Base-by-base conservation (phyloP, 768 basidiomycete genomes). In the Cystobasidium onofrii region DNA sequence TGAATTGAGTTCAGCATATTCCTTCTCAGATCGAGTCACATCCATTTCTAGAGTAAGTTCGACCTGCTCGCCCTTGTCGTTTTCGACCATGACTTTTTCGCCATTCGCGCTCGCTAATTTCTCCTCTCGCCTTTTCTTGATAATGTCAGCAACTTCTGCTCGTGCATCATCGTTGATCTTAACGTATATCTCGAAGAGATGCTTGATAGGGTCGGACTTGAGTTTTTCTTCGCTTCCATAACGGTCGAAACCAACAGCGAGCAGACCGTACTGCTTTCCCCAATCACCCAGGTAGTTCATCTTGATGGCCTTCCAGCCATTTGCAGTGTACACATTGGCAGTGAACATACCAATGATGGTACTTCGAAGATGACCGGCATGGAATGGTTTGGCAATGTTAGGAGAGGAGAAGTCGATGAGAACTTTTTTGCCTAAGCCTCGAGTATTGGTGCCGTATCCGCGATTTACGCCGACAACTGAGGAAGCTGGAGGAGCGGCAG, bases 331-430 rank as follows among this genome's bases (percentile, higher is more conserved):
- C 50, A 97, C 78, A 82, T 97, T 97, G 12, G 86, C 84, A 73
- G 97, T 82, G 84, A 96, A 96, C 0, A 91, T 89, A n/a, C 95
- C 95, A 79, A 98, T 95, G 81, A 99, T 99, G n/a, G 95, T 99
- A 67, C 91, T 93, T 44, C 95, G 86, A 74, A 98, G 83, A 82
- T 98, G 95, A 17, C 95, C 96, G 65, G 96, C 93, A 78, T 99
- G 95, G 87, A 98, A 98, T 3, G 89, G 89, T 81, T 99, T 99
- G 23, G 95, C 95, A 77, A 98, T 97, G 80, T 99, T 98, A 18
- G 94, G 94, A 1, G 90, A 91, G 0, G 92, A 96, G 82, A 91
- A 98, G 81, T 98, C 95, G 78, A 95, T 85, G 77, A 95, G 81
- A 75, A 90, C 82, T 63, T 87, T 90, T 83, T 96, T 93, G 13